These are phyloP conservation scores for Gloeopeniophorella convolvens DNA, from an alignment of 768 basidiomycete genomes.

Conservation along the genomic window DNA sequence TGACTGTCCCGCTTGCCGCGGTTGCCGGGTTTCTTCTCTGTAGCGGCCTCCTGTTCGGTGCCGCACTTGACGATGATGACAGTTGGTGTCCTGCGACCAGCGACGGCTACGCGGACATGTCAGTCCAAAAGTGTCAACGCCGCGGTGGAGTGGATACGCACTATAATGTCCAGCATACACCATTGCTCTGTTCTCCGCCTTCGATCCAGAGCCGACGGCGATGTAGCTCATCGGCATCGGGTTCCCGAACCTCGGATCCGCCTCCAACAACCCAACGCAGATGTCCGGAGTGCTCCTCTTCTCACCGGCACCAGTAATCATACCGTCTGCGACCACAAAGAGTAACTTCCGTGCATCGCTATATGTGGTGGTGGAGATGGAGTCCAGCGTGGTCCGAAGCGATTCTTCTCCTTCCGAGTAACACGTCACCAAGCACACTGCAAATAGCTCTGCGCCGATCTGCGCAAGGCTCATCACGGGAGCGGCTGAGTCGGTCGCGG, in stretches of 20 bases:
- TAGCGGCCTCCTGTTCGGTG: conserved; percentile 71
- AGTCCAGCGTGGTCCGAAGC: conserved; percentile 85
- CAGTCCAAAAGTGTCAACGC: not conserved
- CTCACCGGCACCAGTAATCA: conserved; percentile 98
- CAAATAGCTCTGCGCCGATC: conserved; percentile 93
- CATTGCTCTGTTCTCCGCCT: conserved; percentile 92
- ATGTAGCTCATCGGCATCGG: conserved; percentile 91
- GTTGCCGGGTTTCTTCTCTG: conserved; percentile 94
- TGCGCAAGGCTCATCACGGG: conserved; percentile 80
- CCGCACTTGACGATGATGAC: conserved; percentile 96
- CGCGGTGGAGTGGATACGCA: conserved; percentile 36
- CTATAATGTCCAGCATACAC: conserved; percentile 99
- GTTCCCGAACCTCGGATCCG: conserved; percentile 93
- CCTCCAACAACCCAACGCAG: conserved; percentile 85
- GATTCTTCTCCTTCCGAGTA: conserved; percentile 97
- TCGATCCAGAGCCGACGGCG: conserved; percentile 85
- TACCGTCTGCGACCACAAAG: conserved; percentile 94
- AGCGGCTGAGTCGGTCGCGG: conserved; percentile 31
- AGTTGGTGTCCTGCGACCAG: conserved; percentile 88
- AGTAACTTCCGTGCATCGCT: conserved; percentile 89
- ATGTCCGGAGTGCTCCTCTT: conserved; percentile 95
- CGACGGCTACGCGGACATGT: conserved; percentile 46
- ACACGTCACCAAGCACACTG: conserved; percentile 93
- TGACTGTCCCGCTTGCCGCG: conserved; percentile 98
- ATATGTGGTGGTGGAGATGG: conserved; percentile 86